Base-by-base conservation (phyloP, 2,329 filamentous ascomycete species). In the Chaetothyriales sp. region DNA sequence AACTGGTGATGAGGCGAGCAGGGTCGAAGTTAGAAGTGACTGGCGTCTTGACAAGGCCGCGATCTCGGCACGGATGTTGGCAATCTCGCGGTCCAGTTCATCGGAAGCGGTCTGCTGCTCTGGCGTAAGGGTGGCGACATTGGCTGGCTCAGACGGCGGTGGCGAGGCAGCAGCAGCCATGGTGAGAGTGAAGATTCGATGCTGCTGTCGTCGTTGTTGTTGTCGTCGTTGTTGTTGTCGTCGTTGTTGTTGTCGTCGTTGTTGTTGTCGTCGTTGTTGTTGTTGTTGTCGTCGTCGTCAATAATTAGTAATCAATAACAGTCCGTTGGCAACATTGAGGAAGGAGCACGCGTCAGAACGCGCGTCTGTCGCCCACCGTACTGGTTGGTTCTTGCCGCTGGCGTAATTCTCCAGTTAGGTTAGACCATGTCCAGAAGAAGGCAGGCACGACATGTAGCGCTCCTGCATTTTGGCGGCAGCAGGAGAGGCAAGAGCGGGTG, bases 61-160 rank as follows among this genome's bases (percentile, higher is more conserved):
- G 52, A 72, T 70, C 59, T 71, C 64, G 25, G 62, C 61, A 52
- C 66, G 65, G 20, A 71, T 65, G 26, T 63, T 60, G 22, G 60
- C 55, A 44, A 72, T 71, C 39, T 72, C 68, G 1, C 61, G 59
- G 52, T 72, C 69, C 7, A 70, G 60, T 12, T 62, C 18, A 18
- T 54, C 50, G 20, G 18, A 46, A 39, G 46, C 45, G 19, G 22
- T 26, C 9, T 43, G 32, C 15, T 46, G 19, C 18, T 26, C 18
- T 2, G 44, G 10, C 4, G 44, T 36, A 2, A 18, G 32, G 32
- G 32, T 15, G 2, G 12, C 32, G 3, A 15, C 32, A 15, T 15
- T 15, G 32, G 5, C 12, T 39, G 32, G 10, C 5, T 10, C 32
- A 39, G 32, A 51, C 6, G 19, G 8, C 10, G 36, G 18, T 15